Evolutionary conservation across 805 yeast genomes (phyloP).

Genomic region (Saturnispora zaruensis): DNA sequence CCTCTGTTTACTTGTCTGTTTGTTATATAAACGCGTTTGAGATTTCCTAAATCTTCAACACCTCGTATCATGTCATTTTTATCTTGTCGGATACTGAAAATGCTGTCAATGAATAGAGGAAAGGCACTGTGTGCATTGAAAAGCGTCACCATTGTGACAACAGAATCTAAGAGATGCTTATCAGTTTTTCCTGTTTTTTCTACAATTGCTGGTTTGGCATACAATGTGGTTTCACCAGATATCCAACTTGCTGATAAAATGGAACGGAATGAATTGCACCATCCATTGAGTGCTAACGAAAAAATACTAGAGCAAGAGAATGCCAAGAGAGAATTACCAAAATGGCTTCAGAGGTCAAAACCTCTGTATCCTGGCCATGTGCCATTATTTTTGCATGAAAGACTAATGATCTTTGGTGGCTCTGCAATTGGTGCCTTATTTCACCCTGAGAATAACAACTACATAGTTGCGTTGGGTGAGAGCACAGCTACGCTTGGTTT

Average conservation of each 20-base stretch:
- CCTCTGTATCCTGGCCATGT: conserved; percentile 70
- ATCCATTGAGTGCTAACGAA: conserved; percentile 24
- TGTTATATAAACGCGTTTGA: neutral
- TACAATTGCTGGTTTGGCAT: conserved; percentile 4
- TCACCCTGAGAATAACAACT: conserved; percentile 69
- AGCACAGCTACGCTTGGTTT: conserved; percentile 72
- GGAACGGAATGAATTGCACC: conserved; percentile 42
- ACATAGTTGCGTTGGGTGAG: conserved; percentile 82
- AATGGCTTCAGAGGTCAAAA: conserved; percentile 31
- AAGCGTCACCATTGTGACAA: neutral
- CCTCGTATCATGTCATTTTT: neutral
- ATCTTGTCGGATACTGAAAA: neutral
- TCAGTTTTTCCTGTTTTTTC: neutral
- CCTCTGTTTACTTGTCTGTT: neutral
- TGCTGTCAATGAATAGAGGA: neutral
- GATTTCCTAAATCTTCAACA: neutral
- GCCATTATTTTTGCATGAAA: conserved; percentile 59
- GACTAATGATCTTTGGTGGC: conserved; percentile 52
- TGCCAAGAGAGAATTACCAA: conserved; percentile 12
- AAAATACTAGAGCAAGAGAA: conserved; percentile 18
- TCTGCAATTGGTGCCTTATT: conserved; percentile 71
- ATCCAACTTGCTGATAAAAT: conserved; percentile 52
- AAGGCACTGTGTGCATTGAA: neutral
- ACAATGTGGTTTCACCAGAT: conserved; percentile 28
- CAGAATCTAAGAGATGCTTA: neutral